Base-by-base conservation (phyloP, 257 asterid species). In the Lycium ferocissimum region DNA sequence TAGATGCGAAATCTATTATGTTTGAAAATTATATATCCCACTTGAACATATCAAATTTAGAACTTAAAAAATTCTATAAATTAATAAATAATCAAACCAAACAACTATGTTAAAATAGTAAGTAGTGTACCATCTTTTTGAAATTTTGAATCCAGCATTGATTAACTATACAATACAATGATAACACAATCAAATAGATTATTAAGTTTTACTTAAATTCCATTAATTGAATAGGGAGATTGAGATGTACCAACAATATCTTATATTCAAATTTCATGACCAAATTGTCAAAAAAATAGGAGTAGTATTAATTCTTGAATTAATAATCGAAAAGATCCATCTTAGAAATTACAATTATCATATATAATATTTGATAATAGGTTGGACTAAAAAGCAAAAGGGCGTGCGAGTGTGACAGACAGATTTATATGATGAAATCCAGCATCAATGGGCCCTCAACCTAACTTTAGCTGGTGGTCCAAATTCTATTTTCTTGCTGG, bases 391-490 rank as follows among this genome's bases (percentile, higher is more conserved):
- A 83, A 90, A 71, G 73, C 61, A 72, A 61, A 87, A 65, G 83
- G 54, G 58, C 84, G 58, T 53, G 83, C 56, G 84, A 58, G 54
- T 70, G 78, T 81, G 91, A 91, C 93, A 94, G 54, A 70, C 51
- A 69, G 78, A 70, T 70, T 26, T 6, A 79, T 38, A 92, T 93
- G 94, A 93, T 93, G 95, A 93, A 86, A 63, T 87, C 88, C 93
- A 90, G 87, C 94, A 91, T 81, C 67, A 37, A 6, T 11, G 83
- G 94, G 91, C 86, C 84, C 90, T 91, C 76, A 11, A 5, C 49
- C 82, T 76, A 61, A 12, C 86, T 88, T 87, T 91, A 57, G 54
- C 53, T 53, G 59, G 84, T 78, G 90, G 87, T 65, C 91, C 91
- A 87, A 84, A 1, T 45, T 26, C 33, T 26, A 26, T 26, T 26